Evolutionary conservation across 345 rosid genomes (phyloP), one percentile per base, ranked within the genome.

Genomic region (Acer negundo): DNA sequence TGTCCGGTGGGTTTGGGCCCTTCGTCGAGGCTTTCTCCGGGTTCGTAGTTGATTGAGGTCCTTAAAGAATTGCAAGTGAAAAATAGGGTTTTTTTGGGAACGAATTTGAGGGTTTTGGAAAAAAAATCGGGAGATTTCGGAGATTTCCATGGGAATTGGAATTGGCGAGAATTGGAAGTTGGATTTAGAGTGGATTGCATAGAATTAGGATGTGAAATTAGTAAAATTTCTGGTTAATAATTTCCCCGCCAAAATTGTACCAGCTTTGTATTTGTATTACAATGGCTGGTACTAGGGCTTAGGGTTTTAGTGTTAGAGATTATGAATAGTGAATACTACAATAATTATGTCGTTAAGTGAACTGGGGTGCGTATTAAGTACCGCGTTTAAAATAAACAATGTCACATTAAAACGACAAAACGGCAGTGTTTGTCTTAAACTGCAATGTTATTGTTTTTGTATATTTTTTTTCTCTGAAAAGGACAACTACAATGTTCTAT

Each of bases 131-230:
- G 74, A 26, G 78, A 23, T 55, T 67, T 72, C 7, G 70, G 15
- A 62, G 69, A 51, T 73, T 76, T 82, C 88, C 87, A 81, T 79
- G 76, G 84, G 13, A 62, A 66, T 3, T 75, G 75, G 70, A 73
- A 76, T 20, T 58, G 86, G 38, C 1, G 75, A 70, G 80, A 51
- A 64, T 28, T 74, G 31, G 83, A 62, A 10, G 78, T 12, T 8
- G 85, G 44, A 31, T 65, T 59, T 73, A 84, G 61, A 62, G 85
- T 69, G 70, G 90, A 81, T 83, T 87, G 91, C 92, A 90, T 89
- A 87, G 83, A 85, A 75, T 64, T 26, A 44, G 64, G 40, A 42
- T 4, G 49, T 31, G 22, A 8, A 74, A 67, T 38, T 59, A 42
- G 10, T 16, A 16, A 53, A 40, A 16, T 10, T 63, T n/a, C 13